Conservation (phyloP, 306 rosid species). For the Urtica urens region DNA sequence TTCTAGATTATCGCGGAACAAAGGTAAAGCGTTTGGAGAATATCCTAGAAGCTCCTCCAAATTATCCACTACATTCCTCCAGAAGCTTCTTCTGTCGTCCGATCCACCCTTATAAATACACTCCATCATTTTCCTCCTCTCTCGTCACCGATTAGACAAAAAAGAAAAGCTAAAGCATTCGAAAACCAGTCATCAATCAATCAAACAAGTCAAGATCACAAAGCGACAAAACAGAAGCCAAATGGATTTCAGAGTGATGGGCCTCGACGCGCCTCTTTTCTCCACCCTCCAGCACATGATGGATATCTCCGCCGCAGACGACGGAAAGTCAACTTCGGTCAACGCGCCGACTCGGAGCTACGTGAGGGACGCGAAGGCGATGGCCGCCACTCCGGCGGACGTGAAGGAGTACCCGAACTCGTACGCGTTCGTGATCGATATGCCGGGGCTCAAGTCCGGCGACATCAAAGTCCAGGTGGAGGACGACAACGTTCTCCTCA, state of each 20-base stretch:
- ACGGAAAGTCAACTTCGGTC: slow-evolving; percentile 20
- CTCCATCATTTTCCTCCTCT: neutral
- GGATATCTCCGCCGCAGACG: slow-evolving; percentile 25
- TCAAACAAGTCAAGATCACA: neutral
- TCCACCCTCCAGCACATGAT: slow-evolving; percentile 32
- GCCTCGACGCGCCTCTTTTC: slow-evolving; percentile 32
- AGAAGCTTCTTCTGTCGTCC: neutral
- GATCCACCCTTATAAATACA: neutral
- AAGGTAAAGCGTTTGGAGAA: neutral
- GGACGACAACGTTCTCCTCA: slow-evolving; percentile 39
- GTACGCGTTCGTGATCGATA: slow-evolving; percentile 41
- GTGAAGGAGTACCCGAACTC: slow-evolving; percentile 41
- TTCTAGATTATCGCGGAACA: too few species aligned
- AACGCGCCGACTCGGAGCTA: slow-evolving; percentile 31
- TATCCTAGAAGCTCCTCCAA: neutral
- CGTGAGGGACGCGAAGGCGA: slow-evolving; percentile 54
- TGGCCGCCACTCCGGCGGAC: slow-evolving; percentile 70
- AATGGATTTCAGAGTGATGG: neutral
- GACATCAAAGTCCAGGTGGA: slow-evolving; percentile 64
- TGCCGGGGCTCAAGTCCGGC: slow-evolving; percentile 58
- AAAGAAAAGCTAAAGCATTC: neutral
- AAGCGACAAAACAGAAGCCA: too few species aligned
- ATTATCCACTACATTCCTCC: neutral
- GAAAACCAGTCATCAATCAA: neutral
- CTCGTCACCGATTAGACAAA: neutral